These are phyloP conservation scores for Schizosaccharomyces versatilis DNA, from an alignment of 1,139 yeast genomes.

Conservation along the genomic window DNA sequence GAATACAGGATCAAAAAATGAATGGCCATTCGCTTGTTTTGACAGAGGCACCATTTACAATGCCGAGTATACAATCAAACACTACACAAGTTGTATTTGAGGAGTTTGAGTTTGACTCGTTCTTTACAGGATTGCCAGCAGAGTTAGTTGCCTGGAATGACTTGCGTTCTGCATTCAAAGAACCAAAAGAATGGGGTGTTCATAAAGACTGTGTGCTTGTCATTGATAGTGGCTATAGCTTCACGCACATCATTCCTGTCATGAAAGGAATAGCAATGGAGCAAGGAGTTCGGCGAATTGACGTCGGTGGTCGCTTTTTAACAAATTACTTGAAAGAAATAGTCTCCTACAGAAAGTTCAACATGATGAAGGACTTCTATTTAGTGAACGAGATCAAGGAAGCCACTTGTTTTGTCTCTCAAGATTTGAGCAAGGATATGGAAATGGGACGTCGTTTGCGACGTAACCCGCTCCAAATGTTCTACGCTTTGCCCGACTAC, in stretches of 20 bases:
- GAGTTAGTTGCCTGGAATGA: conserved; percentile 50
- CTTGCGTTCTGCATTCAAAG: background rate
- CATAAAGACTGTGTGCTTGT: conserved; percentile 44
- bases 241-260: conserved; percentile 75
- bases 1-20: conserved; percentile 1
- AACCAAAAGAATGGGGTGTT: background rate
- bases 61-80: conserved; percentile 63
- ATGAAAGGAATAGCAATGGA: conserved; percentile 58
- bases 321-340: conserved; percentile 68
- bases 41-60: conserved; percentile 61
- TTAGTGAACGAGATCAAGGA: conserved; percentile 74
- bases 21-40: conserved; percentile 30
- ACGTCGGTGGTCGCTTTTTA: conserved; percentile 66
- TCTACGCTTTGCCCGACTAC: conserved; percentile 70
- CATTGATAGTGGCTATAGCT: conserved; percentile 69
- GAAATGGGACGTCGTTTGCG: conserved; percentile 14
- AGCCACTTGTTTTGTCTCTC: conserved; percentile 49
- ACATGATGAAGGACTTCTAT: conserved; percentile 76
- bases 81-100: conserved; percentile 87
- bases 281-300: conserved; percentile 52
- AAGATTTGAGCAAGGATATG: conserved; percentile 39
- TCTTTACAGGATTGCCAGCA: conserved; percentile 38
- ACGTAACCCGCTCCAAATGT: conserved; percentile 20
- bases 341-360: conserved; percentile 76
- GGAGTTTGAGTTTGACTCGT: conserved; percentile 61